Evolutionary conservation across 129 eudicot genomes (phyloP), one percentile per base, ranked within the genome.

Genomic region (Glebionis coronaria): DNA sequence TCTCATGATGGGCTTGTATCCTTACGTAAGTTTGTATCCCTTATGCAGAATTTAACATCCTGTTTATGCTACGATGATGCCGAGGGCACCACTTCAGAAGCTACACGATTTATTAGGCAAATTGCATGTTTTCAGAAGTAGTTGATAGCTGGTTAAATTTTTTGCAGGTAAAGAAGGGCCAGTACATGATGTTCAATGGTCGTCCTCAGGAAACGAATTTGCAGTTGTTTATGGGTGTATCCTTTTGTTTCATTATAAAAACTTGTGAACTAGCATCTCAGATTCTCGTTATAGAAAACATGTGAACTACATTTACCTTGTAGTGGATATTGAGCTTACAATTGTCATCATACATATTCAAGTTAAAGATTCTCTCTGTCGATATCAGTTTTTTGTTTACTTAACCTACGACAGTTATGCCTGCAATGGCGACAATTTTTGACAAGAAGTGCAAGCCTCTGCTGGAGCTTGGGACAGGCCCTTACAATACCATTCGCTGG

Each of bases 161-260:
- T 61, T 76, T 60, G 70, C 86, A 93, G 98, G 96, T 60, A 88
- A 88, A 78, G 98, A 93, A 73, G 98, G 98, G 31, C 98, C 98
- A 65, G 87, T 93, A 63, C 98, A 93, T 79, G 98, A 93, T 88
- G 98, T 88, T 76, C 98, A 87, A 60, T 93, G 98, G 98, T 93
- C 98, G 29, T 65, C 44, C 68, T 80, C 97, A 0, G 96, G 98
- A 42, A 86, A 87, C 61, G 98, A 93, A 63, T 93, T 93, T 81
- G 95, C 97, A 51, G 98, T 82, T 74, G 98, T 88, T 66, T 93
- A 93, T 77, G 98, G 98, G 71, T 84, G 98, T 93, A 93, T 88
- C 95, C 97, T 82, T 79, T 35, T 61, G 69, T 65, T 28, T 52
- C 27, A 27, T 55, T 67, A 40, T 35, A 44, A 62, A 3, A 47